These are phyloP conservation scores for Phycomyces nitens DNA, from an alignment of 192 early-diverging fungal species.

Conservation along the genomic window DNA sequence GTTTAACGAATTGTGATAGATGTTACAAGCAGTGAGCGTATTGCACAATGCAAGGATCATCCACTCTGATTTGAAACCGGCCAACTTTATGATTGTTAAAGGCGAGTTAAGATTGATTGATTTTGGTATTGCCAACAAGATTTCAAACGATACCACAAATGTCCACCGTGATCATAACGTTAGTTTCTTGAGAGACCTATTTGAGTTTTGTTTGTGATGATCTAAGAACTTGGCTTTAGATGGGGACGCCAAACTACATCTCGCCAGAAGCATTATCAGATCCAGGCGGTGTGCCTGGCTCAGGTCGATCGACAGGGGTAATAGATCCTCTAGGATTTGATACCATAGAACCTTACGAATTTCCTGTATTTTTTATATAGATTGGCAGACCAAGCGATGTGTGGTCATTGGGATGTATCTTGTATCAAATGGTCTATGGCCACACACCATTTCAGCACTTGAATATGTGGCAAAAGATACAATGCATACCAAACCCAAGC, in stretches of 20 bases:
- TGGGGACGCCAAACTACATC: conserved; percentile 96
- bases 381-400: conserved; percentile 81
- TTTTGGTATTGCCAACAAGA: conserved; percentile 96
- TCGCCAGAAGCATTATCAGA: conserved; percentile 70
- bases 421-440: conserved; percentile 88
- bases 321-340: too few relatives aligned
- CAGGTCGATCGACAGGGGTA: too few relatives aligned
- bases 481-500: conserved; percentile 67
- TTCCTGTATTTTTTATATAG: conserved; percentile 33
- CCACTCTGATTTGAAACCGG: conserved; percentile 93
- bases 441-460: conserved; percentile 82
- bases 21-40: conserved; percentile 83
- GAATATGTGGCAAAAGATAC: conserved; percentile 61
- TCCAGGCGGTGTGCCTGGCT: too few relatives aligned
- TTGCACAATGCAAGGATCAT: conserved; percentile 89
- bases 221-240: conserved; percentile 17
- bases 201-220: not conserved
- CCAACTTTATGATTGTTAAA: conserved; percentile 88
- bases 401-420: conserved; percentile 90
- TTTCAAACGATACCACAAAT: conserved; percentile 92
- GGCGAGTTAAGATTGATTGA: conserved; percentile 91
- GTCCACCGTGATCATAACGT: conserved; percentile 82
- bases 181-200: not conserved
- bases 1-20: conserved; percentile 43
- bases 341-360: too few relatives aligned